Base-by-base conservation (phyloP, 192 early-diverging fungal species). In the Mortierella antarctica region DNA sequence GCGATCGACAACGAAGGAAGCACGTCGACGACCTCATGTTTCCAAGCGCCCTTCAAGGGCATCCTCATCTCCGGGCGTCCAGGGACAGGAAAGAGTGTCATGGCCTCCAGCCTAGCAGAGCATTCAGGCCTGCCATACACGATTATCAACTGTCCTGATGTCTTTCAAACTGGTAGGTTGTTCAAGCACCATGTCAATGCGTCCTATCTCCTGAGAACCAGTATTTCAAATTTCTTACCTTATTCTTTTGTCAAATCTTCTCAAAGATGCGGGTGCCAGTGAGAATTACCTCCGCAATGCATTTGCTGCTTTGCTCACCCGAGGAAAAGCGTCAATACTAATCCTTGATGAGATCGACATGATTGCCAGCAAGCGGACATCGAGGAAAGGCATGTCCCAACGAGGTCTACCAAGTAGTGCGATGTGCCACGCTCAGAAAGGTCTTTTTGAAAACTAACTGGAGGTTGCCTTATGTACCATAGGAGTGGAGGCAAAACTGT, bases 271-370 rank as follows among this genome's bases (percentile, higher is more conserved):
- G 69, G 88, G 88, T 12, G 84, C 83, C 20, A 85, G 84, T 75
- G 84, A 92, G 67, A 78, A 71, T 60, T 81, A 83, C 66, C 74
- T 90, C 56, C 66, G 63, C 47, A 60, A 20, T 44, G 67, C 85
- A 12, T 87, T 88, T 70, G 67, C 42, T n/a, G 70, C 70, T 31
- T 46, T 77, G 41, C 39, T 74, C 6, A 23, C 65, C 4, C 61
- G 61, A 7, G 42, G 83, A 20, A 70, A 44, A 39, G 57, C 76
- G 5, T 89, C 88, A 4, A 77, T 89, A n/a, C 21, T 90, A 11
- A 83, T 90, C 45, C 21, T 90, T 6, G 88, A 90, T 54, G 88
- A 90, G 68, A 73, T 88, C 14, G 88, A 90, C 68, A 86, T 90
- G 60, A 77, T 90, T 54, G 74, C 87, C 23, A 73, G 84, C 8